A percentile compares a stretch with the other conserved stretches of the same genome.
phyloP scores from a whole-genome alignment of 2,329 filamentous ascomycete genomes.

The Nakataea oryzae region DNA sequence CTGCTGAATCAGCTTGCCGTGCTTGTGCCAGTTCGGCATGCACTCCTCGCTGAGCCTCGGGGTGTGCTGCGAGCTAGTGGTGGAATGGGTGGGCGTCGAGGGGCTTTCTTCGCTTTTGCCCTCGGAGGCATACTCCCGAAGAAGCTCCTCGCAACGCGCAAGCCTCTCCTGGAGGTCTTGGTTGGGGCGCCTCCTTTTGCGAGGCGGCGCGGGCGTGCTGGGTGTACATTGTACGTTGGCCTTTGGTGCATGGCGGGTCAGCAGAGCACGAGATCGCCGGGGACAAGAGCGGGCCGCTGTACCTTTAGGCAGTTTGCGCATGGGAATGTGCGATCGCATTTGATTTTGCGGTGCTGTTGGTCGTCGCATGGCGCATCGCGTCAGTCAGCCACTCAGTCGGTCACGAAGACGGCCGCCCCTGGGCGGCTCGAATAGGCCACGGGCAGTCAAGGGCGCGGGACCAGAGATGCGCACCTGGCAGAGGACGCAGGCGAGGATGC shows the following conservation, averaged over 20 bases:
- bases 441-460: background rate
- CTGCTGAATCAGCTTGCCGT: conserved; percentile 43
- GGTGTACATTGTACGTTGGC: conserved; percentile 49
- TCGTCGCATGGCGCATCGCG: background rate
- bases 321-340: conserved; percentile 48
- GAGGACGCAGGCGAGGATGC: conserved; percentile 43
- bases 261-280: background rate
- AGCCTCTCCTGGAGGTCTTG: conserved; percentile 52
- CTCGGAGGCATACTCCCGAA: conserved; percentile 42
- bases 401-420: no score
- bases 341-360: conserved; percentile 37
- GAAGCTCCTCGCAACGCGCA: conserved; percentile 45
- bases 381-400: background rate
- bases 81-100: conserved; percentile 8
- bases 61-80: conserved; percentile 10
- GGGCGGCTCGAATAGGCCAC: background rate
- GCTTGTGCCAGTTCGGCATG: conserved; percentile 27
- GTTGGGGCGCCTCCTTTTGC: conserved; percentile 48
- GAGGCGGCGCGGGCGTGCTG: conserved; percentile 47
- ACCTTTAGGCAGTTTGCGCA: conserved; percentile 53
- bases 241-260: conserved; percentile 19
- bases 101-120: conserved; percentile 12
- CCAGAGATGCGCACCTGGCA: conserved; percentile 27
- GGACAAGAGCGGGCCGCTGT: conserved; percentile 7
- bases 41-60: conserved; percentile 18